Evolutionary conservation across 1,284 basidiomycete genomes (phyloP), one percentile per base, ranked within the genome.

Genomic region (Trichosporon inkin): DNA sequence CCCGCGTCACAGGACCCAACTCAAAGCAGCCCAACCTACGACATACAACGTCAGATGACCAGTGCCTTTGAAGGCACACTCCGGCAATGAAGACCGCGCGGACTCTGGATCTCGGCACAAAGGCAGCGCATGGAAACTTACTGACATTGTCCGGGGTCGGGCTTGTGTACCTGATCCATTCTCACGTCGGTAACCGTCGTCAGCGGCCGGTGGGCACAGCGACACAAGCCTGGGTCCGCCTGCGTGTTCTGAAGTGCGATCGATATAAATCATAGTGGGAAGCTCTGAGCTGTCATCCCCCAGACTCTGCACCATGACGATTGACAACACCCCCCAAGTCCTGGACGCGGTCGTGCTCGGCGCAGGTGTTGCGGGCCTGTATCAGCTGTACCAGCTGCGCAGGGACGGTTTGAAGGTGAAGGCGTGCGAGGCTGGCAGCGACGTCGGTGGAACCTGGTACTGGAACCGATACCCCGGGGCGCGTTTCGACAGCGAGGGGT

Each of bases 381-480:
- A 63, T 52, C 57, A 60, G 58, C 55, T 60, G 3, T 55, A 60
- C 58, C 57, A 60, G 47, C 58, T 63, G 14, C 58, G 56, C 53
- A 34, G 57, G 55, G 52, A 28, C 1, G 62, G 62, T 10, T 38
- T 60, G 53, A 60, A 59, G 28, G 38, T 52, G 2, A 34, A 19
- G 10, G 17, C 14, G 19, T 63, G 49, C 38, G 62, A 63, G 34
- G 58, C 58, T 0, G 62, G 58, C 24, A 24, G 34, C 37, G 55
- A 63, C 51, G 55, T 63, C 19, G 62, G 58, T 10, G 62, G 62
- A 4, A 63, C 62, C 2, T 63, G 62, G 62, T 63, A 53, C 58
- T 63, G 62, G 62, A 63, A 63, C 58, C 58, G 62, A 5, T 63
- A 63, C 38, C 62, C 62, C 0, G 62, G 58, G 11, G 58, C 62